Evolutionary conservation across 768 basidiomycete genomes (phyloP).

Genomic region (Macrolepiota fuliginosa): DNA sequence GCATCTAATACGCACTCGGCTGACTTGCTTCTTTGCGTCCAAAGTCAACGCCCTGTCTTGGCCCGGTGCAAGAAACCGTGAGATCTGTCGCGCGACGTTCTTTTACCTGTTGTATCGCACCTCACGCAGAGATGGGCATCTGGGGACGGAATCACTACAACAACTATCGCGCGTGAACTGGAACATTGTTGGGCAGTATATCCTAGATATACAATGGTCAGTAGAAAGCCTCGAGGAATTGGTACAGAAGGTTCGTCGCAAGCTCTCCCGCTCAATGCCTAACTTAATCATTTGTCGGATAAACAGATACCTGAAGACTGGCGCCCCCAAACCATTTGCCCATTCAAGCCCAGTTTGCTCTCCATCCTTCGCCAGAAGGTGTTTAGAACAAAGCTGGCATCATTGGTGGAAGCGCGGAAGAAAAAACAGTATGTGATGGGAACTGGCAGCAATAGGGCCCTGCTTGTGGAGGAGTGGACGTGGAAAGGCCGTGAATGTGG

Average conservation of each 20-base stretch:
- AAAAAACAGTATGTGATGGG: too few relatives aligned
- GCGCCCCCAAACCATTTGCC: not conserved
- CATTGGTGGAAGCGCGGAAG: too few relatives aligned
- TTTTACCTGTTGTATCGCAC: too few relatives aligned
- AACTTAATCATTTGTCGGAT: not conserved
- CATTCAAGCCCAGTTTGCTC: not conserved
- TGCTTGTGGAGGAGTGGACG: too few relatives aligned
- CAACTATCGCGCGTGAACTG: not conserved
- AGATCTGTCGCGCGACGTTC: too few relatives aligned
- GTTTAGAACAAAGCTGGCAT: too few relatives aligned
- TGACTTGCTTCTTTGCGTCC: not conserved
- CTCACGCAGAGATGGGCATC: too few relatives aligned
- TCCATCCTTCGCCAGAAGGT: too few relatives aligned
- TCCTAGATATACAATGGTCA: rapidly evolving
- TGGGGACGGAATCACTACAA: not conserved
- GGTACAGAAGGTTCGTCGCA: not conserved
- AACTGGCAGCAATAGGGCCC: too few relatives aligned
- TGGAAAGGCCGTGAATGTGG: too few relatives aligned
- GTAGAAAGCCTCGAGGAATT: not conserved
- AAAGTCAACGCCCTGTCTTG: too few relatives aligned
- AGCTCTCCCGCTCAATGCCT: not conserved
- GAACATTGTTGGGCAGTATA: not conserved
- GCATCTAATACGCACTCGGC: not conserved
- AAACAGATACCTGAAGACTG: not conserved
- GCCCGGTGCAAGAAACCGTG: too few relatives aligned